Conservation (phyloP, 257 asterid species). For the Oldenlandia corymbosa region DNA sequence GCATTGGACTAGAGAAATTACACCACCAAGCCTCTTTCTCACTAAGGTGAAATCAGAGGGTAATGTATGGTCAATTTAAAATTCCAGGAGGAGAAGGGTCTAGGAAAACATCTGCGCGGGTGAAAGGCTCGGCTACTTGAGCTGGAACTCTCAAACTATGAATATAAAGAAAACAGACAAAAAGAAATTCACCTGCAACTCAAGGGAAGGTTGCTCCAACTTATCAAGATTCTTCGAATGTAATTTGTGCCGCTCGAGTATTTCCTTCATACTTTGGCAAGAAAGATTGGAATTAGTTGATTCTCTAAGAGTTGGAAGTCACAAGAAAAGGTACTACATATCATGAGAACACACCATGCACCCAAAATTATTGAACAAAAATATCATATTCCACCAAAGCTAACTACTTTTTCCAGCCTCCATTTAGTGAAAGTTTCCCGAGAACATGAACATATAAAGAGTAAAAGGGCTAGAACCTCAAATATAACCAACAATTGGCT, state of each 20-base stretch:
- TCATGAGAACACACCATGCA: not conserved
- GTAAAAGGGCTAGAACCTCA: not conserved
- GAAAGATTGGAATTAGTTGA: conserved; percentile 2
- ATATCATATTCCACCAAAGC: not conserved
- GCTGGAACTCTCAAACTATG: not conserved
- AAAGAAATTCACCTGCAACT: conserved; percentile 49
- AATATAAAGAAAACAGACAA: not conserved
- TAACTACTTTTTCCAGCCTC: not conserved
- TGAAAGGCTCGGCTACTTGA: not conserved
- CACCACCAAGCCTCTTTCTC: no score
- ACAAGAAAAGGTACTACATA: not conserved
- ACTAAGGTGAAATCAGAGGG: not conserved
- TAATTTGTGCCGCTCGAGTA: conserved; percentile 65
- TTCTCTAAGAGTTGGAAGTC: not conserved
- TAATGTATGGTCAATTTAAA: not conserved
- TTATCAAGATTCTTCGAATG: conserved; percentile 67
- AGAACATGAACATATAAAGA: not conserved
- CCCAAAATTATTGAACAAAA: not conserved
- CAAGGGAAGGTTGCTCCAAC: conserved; percentile 75
- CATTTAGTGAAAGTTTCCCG: not conserved
- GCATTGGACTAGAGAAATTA: no score
- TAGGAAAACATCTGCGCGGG: not conserved
- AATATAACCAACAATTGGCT: not conserved
- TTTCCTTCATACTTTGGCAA: conserved; percentile 56
- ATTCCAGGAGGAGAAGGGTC: not conserved